Conservation (phyloP, 2,329 filamentous ascomycete genomes). For the Colletotrichum sojae region DNA sequence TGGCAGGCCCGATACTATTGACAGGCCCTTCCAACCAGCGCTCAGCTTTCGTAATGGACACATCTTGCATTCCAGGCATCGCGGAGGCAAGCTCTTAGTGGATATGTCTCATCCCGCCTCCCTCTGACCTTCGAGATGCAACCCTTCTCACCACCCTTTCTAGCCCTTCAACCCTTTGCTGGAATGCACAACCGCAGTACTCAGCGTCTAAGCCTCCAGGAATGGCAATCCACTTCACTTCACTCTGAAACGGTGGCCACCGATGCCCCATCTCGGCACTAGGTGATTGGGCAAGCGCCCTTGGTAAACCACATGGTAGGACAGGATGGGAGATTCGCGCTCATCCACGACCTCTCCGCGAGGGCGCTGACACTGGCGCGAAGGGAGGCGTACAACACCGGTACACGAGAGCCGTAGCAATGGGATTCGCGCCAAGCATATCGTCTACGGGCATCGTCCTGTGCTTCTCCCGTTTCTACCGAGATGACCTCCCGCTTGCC, state of each 20-base stretch:
- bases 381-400: constrained; percentile 29
- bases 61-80: constrained; percentile 28
- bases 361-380: constrained; percentile 37
- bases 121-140: constrained; percentile 23
- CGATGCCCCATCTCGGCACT: background rate
- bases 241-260: constrained; percentile 22
- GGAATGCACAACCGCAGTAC: constrained; percentile 29
- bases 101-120: constrained; percentile 37
- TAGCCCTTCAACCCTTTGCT: constrained; percentile 29
- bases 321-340: constrained; percentile 18
- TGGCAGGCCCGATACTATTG: constrained; percentile 4
- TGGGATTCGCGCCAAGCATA: constrained; percentile 28
- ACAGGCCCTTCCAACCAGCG: background rate
- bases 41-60: background rate
- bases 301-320: constrained; percentile 17
- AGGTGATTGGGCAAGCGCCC: constrained; percentile 21
- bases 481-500: constrained; percentile 29
- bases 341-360: constrained; percentile 29
- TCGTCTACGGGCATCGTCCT: constrained; percentile 23
- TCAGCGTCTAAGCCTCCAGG: constrained; percentile 17
- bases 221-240: constrained; percentile 15
- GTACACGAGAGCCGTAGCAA: constrained; percentile 8
- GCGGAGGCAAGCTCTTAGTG: constrained; percentile 12
- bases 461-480: constrained; percentile 19
- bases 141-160: constrained; percentile 17